These are phyloP conservation scores for Penicillium pulvis DNA, from an alignment of 495 filamentous ascomycete species.

Conservation along the genomic window DNA sequence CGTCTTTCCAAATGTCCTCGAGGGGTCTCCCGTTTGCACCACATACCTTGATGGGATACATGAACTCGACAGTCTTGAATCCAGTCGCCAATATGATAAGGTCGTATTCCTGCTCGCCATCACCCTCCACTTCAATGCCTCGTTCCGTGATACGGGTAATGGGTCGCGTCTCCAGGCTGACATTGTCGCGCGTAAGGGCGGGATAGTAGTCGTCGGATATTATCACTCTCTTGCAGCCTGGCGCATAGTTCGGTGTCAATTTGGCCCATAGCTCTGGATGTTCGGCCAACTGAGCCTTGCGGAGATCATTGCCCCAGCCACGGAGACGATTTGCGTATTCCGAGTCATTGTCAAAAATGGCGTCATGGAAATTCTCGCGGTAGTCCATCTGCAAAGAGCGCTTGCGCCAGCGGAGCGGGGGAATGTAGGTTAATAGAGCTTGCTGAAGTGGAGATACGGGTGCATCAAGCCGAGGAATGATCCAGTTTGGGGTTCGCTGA, in stretches of 20 bases:
- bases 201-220: conserved; percentile 59
- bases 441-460: conserved; percentile 41
- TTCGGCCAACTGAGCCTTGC: conserved; percentile 40
- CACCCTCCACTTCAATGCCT: conserved; percentile 46
- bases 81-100: conserved; percentile 57
- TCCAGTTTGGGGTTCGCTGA: conserved; percentile 70
- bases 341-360: conserved; percentile 39
- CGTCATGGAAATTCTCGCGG: conserved; percentile 45
- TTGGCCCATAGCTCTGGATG: conserved; percentile 50
- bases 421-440: conserved; percentile 42
- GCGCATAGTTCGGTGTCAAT: conserved; percentile 52
- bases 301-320: conserved; percentile 23
- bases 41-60: conserved; percentile 54
- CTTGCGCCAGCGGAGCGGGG: conserved; percentile 47
- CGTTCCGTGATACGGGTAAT: conserved; percentile 45
- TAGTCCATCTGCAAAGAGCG: conserved; percentile 51
- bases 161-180: conserved; percentile 48
- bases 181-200: conserved; percentile 43
- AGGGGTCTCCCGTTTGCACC: conserved; percentile 46
- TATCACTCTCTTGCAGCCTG: conserved; percentile 59
- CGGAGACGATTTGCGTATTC: conserved; percentile 35
- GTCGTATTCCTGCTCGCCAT: conserved; percentile 48
- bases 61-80: conserved; percentile 56
- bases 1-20: conserved; percentile 50
- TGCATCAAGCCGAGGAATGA: conserved; percentile 50